Evolutionary conservation across 2,329 filamentous ascomycete species (phyloP).

Genomic region (Alternaria sp.): DNA sequence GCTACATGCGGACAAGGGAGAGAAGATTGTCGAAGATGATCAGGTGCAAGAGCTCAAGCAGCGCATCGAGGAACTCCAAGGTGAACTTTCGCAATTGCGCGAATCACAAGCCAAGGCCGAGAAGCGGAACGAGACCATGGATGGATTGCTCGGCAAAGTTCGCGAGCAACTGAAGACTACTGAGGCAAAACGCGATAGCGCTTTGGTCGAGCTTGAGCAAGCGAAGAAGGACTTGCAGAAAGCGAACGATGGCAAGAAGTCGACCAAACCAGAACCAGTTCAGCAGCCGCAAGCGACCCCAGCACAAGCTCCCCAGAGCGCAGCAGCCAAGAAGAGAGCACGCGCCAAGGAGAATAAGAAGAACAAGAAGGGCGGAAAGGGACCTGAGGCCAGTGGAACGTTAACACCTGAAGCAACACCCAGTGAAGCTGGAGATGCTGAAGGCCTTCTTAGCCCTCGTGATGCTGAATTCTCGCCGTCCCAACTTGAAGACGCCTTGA

Average conservation of each 20-base stretch:
- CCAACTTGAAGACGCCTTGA: slow-evolving; percentile 38
- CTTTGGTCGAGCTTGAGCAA: slow-evolving; percentile 52
- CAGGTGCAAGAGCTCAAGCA: slow-evolving; percentile 33
- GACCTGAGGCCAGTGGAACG: slow-evolving; percentile 40
- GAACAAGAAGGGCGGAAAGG: slow-evolving; percentile 77
- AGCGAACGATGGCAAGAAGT: slow-evolving; percentile 20
- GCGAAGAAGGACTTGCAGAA: slow-evolving; percentile 38
- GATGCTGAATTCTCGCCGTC: slow-evolving; percentile 53
- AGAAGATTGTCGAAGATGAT: slow-evolving; percentile 39
- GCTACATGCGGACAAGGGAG: slow-evolving; percentile 44
- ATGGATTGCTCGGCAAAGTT: slow-evolving; percentile 62
- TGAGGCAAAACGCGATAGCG: slow-evolving; percentile 55
- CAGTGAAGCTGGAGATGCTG: slow-evolving; percentile 48
- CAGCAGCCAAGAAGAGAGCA: slow-evolving; percentile 76
- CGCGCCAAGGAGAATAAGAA: slow-evolving; percentile 73
- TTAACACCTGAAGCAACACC: slow-evolving; percentile 43
- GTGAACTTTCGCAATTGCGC: slow-evolving; percentile 37
- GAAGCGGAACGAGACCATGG: slow-evolving; percentile 61
- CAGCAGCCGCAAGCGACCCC: slow-evolving; percentile 25
- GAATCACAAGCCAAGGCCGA: slow-evolving; percentile 50
- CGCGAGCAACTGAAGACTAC: slow-evolving; percentile 61
- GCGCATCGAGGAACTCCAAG: slow-evolving; percentile 41
- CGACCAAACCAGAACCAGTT: slow-evolving; percentile 14
- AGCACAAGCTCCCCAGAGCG: slow-evolving; percentile 38
- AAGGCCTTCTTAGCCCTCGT: slow-evolving; percentile 41